Conservation (phyloP, 108 stramenopile species). For the Nannochloropsis salina region DNA sequence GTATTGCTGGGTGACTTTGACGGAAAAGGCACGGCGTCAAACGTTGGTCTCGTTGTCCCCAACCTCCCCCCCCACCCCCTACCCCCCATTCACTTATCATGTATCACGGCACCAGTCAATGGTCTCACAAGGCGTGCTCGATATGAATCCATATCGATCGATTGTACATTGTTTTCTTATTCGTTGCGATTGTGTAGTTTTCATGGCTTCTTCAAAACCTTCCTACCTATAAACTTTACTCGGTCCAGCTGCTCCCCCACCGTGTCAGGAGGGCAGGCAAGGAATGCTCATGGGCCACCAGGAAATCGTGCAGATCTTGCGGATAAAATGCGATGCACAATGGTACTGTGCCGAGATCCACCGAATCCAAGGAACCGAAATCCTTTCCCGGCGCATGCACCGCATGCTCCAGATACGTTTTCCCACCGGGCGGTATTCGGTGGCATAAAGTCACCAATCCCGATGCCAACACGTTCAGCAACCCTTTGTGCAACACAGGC, state of each 20-base stretch:
- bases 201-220: neutral
- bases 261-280: neutral
- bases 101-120: too few relatives aligned
- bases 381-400: neutral
- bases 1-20: too few relatives aligned
- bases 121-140: too few relatives aligned
- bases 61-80: too few relatives aligned
- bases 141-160: too few relatives aligned
- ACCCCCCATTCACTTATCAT: too few relatives aligned
- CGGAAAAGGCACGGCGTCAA: too few relatives aligned
- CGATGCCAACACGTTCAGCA: neutral
- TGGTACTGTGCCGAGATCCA: neutral
- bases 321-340: slow-evolving; percentile 4
- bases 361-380: neutral
- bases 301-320: neutral
- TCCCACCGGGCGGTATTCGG: slow-evolving; percentile 7
- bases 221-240: neutral
- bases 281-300: neutral
- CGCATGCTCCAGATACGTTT: neutral
- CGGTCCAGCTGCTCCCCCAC: neutral
- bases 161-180: too few relatives aligned
- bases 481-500: neutral
- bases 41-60: too few relatives aligned
- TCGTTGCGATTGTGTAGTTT: too few relatives aligned
- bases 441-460: neutral